These are phyloP conservation scores for Bisporella sp. DNA, from an alignment of 2,329 filamentous ascomycete species.

Conservation along the genomic window DNA sequence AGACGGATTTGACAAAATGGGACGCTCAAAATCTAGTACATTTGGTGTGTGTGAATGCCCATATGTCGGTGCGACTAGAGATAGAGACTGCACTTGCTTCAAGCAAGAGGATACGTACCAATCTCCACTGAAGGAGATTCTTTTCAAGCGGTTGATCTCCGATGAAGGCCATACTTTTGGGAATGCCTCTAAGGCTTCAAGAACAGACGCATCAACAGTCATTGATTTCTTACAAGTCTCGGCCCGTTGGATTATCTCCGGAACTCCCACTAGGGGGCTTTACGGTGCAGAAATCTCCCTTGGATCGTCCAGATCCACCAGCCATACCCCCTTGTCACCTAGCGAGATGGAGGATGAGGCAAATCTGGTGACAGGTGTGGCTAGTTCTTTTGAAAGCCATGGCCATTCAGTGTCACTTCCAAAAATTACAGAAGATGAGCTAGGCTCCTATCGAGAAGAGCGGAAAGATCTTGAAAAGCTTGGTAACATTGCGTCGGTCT, in stretches of 20 bases:
- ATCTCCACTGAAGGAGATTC: slow-evolving; percentile 62
- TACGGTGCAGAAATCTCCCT: slow-evolving; percentile 58
- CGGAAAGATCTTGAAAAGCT: slow-evolving; percentile 59
- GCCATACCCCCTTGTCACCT: not conserved
- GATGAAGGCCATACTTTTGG: slow-evolving; percentile 89
- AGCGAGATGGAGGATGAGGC: not conserved
- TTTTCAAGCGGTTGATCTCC: slow-evolving; percentile 83
- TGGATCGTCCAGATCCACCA: slow-evolving; percentile 4
- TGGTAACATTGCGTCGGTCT: slow-evolving; percentile 59
- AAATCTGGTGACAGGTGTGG: not conserved
- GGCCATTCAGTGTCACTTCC: slow-evolving; percentile 21
- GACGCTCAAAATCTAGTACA: slow-evolving; percentile 25
- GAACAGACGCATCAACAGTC: slow-evolving; percentile 47
- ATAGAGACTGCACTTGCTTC: slow-evolving; percentile 37
- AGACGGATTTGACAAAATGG: slow-evolving; percentile 38
- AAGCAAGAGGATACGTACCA: slow-evolving; percentile 34
- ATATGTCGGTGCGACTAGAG: slow-evolving; percentile 34
- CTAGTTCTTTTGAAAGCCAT: not conserved
- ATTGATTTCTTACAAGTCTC: slow-evolving; percentile 54
- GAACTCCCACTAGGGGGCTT: slow-evolving; percentile 79
- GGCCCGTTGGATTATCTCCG: slow-evolving; percentile 82
- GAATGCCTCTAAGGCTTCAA: slow-evolving; percentile 47
- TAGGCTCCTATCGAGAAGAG: slow-evolving; percentile 38
- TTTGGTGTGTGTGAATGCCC: slow-evolving; percentile 9
- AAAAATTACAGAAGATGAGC: slow-evolving; percentile 24